phyloP scores from a whole-genome alignment of 345 rosid species.

The Brassica cretica region DNA sequence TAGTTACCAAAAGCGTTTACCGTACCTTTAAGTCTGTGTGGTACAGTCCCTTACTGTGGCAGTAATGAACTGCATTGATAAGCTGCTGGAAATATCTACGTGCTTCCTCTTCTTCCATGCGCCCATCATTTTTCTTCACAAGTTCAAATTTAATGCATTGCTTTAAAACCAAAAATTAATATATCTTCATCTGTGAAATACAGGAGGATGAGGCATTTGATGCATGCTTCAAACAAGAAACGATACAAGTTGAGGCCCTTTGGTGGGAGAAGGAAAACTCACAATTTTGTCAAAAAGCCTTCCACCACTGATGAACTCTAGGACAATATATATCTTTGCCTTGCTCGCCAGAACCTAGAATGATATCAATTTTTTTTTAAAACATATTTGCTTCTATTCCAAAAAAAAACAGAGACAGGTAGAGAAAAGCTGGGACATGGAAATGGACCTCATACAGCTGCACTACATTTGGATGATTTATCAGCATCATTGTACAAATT shows the following conservation, averaged over 20 bases:
- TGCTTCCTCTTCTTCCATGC: slow-evolving; percentile 89
- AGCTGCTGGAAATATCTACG: slow-evolving; percentile 95
- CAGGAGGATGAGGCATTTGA: neutral
- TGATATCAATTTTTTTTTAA: slow-evolving; percentile 7
- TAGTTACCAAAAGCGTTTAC: too few relatives aligned
- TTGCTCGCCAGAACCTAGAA: slow-evolving; percentile 73
- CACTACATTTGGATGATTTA: slow-evolving; percentile 91
- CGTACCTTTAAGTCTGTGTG: slow-evolving; percentile 89
- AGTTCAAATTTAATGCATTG: slow-evolving; percentile 31
- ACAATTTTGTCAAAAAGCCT: slow-evolving; percentile 73
- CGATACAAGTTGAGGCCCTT: slow-evolving; percentile 11
- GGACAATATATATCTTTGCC: slow-evolving; percentile 60
- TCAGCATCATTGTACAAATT: slow-evolving; percentile 71
- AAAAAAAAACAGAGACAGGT: slow-evolving; percentile 11
- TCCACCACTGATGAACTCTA: slow-evolving; percentile 69
- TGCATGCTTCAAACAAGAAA: neutral
- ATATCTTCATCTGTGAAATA: slow-evolving; percentile 7
- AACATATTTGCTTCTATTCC: neutral
- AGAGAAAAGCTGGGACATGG: slow-evolving; percentile 16
- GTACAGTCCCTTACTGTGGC: slow-evolving; percentile 93
- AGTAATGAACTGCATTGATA: slow-evolving; percentile 81
- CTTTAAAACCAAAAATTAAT: neutral
- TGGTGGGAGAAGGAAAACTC: slow-evolving; percentile 35
- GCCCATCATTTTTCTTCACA: slow-evolving; percentile 76
- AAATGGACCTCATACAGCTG: slow-evolving; percentile 68